Evolutionary conservation across 495 filamentous ascomycete species (phyloP).

Genomic region (Ascobolus immersus): DNA sequence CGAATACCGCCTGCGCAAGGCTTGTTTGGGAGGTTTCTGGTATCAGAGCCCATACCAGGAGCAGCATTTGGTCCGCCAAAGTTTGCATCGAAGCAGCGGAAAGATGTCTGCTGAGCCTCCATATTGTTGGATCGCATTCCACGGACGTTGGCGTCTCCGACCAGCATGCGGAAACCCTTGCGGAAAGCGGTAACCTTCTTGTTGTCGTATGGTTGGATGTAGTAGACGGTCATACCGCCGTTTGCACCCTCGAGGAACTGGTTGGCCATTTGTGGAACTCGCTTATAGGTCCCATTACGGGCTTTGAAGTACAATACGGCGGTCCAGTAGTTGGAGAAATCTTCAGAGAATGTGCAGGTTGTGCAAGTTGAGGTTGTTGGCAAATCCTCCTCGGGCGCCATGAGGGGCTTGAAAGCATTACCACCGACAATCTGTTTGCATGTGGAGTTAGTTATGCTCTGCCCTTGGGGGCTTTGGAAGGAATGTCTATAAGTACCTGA

Average conservation of each 20-base stretch:
- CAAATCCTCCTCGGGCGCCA: conserved; percentile 21
- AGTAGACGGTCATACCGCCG: conserved; percentile 28
- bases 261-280: conserved; percentile 34
- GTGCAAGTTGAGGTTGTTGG: conserved; percentile 33
- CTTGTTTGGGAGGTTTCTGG: conserved; percentile 27
- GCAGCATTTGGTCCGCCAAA: conserved; percentile 21
- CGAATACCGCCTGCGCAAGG: conserved; percentile 41
- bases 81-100: conserved; percentile 26
- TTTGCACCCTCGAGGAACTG: conserved; percentile 17
- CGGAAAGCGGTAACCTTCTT: conserved; percentile 43
- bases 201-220: conserved; percentile 24
- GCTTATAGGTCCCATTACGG: conserved; percentile 37
- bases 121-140: conserved; percentile 19
- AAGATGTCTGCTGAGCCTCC: conserved; percentile 25
- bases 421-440: too few relatives aligned
- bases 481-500: too few relatives aligned
- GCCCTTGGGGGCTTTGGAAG: too few relatives aligned
- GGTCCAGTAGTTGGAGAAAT: conserved; percentile 59
- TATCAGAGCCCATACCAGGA: conserved; percentile 22
- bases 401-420: conserved; percentile 39
- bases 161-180: conserved; percentile 45
- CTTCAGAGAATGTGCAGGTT: conserved; percentile 35
- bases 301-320: conserved; percentile 39
- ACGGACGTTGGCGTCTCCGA: conserved; percentile 33
- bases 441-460: too few relatives aligned